phyloP scores from a whole-genome alignment of 2,329 filamentous ascomycete genomes.

The Setomelanomma holmii region DNA sequence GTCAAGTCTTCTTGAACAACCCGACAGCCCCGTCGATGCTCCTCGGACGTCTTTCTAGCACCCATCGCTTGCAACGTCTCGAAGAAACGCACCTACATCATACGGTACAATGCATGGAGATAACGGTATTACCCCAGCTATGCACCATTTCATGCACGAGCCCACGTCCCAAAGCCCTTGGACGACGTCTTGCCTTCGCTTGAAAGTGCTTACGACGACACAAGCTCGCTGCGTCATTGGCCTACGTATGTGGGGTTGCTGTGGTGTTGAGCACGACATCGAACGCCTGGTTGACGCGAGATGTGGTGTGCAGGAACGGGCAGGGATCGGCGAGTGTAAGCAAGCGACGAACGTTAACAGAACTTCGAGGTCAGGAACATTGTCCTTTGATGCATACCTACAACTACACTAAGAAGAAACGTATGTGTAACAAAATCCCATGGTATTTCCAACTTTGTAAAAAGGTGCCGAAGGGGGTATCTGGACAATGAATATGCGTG shows the following conservation, averaged over 20 bases:
- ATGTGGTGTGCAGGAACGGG: neutral
- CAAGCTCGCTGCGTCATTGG: slow-evolving; percentile 21
- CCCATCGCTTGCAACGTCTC: neutral
- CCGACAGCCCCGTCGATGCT: too few relatives aligned
- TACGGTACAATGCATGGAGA: slow-evolving; percentile 7
- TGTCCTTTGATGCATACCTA: too few relatives aligned
- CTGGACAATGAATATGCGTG: slow-evolving; percentile 22
- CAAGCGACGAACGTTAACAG: too few relatives aligned
- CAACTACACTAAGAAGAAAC: too few relatives aligned
- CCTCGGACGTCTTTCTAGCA: too few relatives aligned
- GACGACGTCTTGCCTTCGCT: slow-evolving; percentile 7
- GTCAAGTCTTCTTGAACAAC: neutral
- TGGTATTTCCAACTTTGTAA: too few relatives aligned
- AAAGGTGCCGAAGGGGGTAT: slow-evolving; percentile 19
- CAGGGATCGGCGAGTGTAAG: slow-evolving; percentile 7
- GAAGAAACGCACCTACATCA: neutral
- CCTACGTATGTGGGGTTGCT: slow-evolving; percentile 12
- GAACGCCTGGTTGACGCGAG: slow-evolving; percentile 29
- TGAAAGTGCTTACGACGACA: slow-evolving; percentile 16
- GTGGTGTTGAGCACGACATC: slow-evolving; percentile 29
- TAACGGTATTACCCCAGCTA: too few relatives aligned
- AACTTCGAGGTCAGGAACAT: too few relatives aligned
- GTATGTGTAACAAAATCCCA: too few relatives aligned
- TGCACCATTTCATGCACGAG: slow-evolving; percentile 1
- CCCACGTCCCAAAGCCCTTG: slow-evolving; percentile 11